phyloP scores from a whole-genome alignment of 225 moss, liverwort and hornwort genomes.

The Lunularia cruciata region DNA sequence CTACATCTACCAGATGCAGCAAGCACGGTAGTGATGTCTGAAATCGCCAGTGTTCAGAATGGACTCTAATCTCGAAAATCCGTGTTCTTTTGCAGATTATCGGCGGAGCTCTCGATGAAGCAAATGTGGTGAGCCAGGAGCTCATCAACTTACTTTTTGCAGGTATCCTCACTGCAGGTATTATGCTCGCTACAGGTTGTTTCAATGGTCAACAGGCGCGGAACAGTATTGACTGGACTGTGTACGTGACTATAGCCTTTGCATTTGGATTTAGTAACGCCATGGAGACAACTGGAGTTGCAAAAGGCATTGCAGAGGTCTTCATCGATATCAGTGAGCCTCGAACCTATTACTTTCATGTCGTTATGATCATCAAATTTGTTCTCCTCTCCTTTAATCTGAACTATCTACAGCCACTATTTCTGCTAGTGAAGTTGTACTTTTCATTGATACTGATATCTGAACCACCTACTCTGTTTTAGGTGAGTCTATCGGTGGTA shows the following conservation, averaged over 20 bases:
- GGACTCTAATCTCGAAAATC: neutral
- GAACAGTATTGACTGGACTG: conserved; percentile 8
- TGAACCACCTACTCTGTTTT: neutral
- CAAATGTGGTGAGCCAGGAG: neutral
- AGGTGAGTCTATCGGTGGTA: neutral
- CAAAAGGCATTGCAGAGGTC: neutral
- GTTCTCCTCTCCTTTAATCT: neutral
- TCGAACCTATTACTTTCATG: neutral
- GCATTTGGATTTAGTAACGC: conserved; percentile 11
- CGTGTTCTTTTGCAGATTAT: neutral
- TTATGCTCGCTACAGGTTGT: conserved; percentile 6
- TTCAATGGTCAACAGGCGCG: conserved; percentile 10
- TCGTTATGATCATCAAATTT: neutral
- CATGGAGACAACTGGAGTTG: neutral
- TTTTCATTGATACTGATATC: no score
- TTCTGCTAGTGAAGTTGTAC: neutral
- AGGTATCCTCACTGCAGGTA: neutral
- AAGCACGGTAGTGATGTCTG: no score
- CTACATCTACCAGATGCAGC: no score
- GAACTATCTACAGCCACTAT: no score
- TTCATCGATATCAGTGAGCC: conserved; percentile 7
- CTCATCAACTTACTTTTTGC: conserved; percentile 1
- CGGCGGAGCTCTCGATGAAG: neutral
- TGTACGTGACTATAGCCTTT: conserved; percentile 2
- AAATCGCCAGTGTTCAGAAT: no score